phyloP scores from a whole-genome alignment of 768 basidiomycete species.

The Lentinula boryana region DNA sequence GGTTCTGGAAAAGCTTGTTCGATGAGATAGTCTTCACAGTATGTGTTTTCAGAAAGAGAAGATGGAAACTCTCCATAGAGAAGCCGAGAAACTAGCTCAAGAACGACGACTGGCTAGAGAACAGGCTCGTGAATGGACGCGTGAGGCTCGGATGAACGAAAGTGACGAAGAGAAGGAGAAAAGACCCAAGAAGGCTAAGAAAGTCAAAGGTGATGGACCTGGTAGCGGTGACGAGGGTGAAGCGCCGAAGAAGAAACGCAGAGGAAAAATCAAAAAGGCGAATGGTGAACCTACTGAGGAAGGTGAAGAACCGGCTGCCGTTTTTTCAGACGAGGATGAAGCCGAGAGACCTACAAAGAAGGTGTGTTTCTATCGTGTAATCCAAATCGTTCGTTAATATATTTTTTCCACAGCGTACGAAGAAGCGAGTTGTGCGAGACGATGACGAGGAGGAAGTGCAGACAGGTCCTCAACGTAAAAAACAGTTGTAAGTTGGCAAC shows the following conservation, averaged over 20 bases:
- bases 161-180: constrained; percentile 80
- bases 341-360: constrained; percentile 62
- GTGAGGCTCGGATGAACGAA: constrained; percentile 56
- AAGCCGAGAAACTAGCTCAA: constrained; percentile 77
- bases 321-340: constrained; percentile 72
- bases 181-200: constrained; percentile 48
- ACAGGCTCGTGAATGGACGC: constrained; percentile 74
- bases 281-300: constrained; percentile 42
- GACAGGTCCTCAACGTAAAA: constrained; percentile 59
- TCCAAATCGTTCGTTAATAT: neutral
- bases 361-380: constrained; percentile 30
- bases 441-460: constrained; percentile 68
- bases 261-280: constrained; percentile 61
- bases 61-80: constrained; percentile 56
- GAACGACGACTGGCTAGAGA: constrained; percentile 71
- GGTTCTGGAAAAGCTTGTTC: constrained; percentile 14
- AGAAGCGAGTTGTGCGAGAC: constrained; percentile 74
- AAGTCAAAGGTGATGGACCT: constrained; percentile 40
- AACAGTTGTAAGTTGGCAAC: constrained; percentile 55
- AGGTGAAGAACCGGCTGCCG: constrained; percentile 50
- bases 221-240: constrained; percentile 47
- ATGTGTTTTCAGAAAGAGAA: constrained; percentile 41
- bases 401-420: constrained; percentile 23
- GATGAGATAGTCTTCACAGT: neutral
- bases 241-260: constrained; percentile 68